Percentiles rank a stretch among this genome's conserved stretches.
These are phyloP conservation scores for Acanthamoeba royreba DNA, from an alignment of 208 protist genomes.

Conservation along the genomic window DNA sequence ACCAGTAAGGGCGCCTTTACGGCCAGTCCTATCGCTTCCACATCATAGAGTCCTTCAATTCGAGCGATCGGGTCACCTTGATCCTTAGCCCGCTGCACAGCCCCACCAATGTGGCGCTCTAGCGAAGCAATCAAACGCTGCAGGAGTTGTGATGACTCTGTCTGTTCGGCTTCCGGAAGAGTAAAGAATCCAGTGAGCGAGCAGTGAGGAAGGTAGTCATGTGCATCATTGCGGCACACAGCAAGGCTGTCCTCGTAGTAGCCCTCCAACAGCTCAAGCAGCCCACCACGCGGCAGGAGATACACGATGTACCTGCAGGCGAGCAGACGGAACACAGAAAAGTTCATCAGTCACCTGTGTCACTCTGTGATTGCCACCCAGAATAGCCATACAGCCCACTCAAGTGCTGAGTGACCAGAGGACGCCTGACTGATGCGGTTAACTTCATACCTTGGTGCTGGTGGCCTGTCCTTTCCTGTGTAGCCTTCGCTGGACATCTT, in stretches of 20 bases:
- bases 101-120: neutral
- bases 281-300: neutral
- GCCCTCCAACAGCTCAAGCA: neutral
- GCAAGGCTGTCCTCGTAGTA: neutral
- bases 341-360: neutral
- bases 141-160: neutral
- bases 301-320: neutral
- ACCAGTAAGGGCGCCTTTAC: neutral
- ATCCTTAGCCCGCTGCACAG: neutral
- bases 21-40: neutral
- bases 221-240: neutral
- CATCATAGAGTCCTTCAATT: neutral
- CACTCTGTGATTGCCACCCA: too few relatives aligned
- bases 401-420: too few relatives aligned
- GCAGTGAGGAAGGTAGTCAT: constrained; percentile 18
- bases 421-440: too few relatives aligned
- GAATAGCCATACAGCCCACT: neutral
- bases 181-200: neutral
- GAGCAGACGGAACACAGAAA: neutral
- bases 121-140: neutral
- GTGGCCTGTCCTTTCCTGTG: too few relatives aligned
- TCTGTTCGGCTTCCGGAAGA: neutral
- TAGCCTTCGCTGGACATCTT: too few relatives aligned
- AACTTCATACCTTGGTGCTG: too few relatives aligned
- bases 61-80: neutral